These are phyloP conservation scores for Dendryphion nanum DNA, from an alignment of 2,329 filamentous ascomycete genomes.

Conservation along the genomic window DNA sequence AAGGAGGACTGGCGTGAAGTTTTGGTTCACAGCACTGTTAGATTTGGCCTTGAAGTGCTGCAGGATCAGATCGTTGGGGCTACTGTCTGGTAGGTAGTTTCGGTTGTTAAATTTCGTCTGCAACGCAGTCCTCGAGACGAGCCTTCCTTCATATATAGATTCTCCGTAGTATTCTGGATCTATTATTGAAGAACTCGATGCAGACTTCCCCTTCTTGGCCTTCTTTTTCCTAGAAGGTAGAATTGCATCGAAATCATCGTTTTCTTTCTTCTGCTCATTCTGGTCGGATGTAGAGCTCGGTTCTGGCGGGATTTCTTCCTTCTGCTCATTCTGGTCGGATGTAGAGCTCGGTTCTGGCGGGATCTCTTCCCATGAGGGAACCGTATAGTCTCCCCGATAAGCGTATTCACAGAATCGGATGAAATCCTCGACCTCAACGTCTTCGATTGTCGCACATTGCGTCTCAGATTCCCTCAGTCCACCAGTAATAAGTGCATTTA, in stretches of 20 bases:
- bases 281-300: neutral
- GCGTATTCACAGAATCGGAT: conserved; percentile 21
- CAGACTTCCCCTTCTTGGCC: conserved; percentile 9
- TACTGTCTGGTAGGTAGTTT: conserved; percentile 9
- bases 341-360: neutral
- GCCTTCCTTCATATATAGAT: conserved; percentile 6
- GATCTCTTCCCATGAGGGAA: conserved; percentile 11
- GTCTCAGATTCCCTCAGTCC: conserved; percentile 3
- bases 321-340: neutral
- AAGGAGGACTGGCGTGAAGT: conserved; percentile 24
- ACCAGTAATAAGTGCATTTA: conserved; percentile 19
- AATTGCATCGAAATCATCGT: neutral
- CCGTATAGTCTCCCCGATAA: conserved; percentile 21
- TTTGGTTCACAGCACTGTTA: conserved; percentile 14
- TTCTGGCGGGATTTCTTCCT: neutral
- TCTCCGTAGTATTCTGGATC: neutral
- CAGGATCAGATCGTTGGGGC: conserved; percentile 12
- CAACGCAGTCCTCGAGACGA: conserved; percentile 13
- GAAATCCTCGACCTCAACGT: conserved; percentile 21
- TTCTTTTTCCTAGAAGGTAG: neutral
- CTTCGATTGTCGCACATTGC: conserved; percentile 5
- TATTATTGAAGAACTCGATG: neutral
- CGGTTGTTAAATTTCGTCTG: conserved; percentile 14
- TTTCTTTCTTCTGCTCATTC: neutral
- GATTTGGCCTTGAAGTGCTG: conserved; percentile 12